Conservation (phyloP, 2,329 filamentous ascomycete species). For the Cryphonectria nitschkei region DNA sequence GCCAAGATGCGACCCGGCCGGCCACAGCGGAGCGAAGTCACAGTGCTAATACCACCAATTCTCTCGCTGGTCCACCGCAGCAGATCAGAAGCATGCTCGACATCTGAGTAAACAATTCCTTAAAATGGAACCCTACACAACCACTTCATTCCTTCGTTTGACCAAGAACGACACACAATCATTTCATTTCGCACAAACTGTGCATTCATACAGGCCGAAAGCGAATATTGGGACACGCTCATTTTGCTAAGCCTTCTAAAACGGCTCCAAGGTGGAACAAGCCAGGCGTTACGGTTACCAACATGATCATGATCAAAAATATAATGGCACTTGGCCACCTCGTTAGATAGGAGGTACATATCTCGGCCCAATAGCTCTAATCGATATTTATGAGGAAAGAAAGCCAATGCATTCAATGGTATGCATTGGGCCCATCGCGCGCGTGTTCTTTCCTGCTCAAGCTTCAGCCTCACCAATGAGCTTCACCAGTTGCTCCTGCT, state of each 20-base stretch:
- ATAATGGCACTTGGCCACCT: not conserved
- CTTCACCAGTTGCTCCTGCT: not conserved
- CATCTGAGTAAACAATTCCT: slow-evolving; percentile 41
- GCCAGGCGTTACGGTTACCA: not conserved
- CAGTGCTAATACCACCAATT: slow-evolving; percentile 52
- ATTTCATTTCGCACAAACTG: not conserved
- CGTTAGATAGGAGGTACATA: not conserved
- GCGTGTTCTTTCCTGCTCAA: not conserved
- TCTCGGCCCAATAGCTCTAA: not conserved
- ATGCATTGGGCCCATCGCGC: not conserved
- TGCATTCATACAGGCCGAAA: not conserved
- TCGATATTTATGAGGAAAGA: not conserved
- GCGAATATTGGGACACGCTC: not conserved
- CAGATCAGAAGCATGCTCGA: slow-evolving; percentile 63
- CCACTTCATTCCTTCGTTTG: not conserved
- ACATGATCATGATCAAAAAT: not conserved
- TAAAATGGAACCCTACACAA: not conserved
- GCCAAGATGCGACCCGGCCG: slow-evolving; percentile 32
- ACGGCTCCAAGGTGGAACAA: not conserved
- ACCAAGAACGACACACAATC: not conserved
- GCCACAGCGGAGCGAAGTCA: slow-evolving; percentile 45
- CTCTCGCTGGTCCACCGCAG: slow-evolving; percentile 53
- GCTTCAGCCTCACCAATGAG: not conserved
- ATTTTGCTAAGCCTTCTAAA: not conserved
- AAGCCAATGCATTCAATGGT: not conserved